phyloP scores from a whole-genome alignment of 176 grass and related monocot genomes.

The Leersia perrieri region DNA sequence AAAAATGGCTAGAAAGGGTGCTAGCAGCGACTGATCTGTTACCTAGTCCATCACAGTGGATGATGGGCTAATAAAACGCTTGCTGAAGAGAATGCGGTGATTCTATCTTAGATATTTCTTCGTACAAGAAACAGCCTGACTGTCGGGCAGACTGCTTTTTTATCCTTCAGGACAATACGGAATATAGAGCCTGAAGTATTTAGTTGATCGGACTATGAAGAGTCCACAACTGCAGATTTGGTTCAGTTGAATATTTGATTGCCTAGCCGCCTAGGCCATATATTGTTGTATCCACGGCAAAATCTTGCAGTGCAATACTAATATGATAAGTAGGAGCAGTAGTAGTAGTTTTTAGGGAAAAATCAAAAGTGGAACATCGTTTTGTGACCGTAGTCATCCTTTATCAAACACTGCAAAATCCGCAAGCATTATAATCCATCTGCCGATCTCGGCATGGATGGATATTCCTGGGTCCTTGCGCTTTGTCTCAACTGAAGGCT shows the following conservation, averaged over 20 bases:
- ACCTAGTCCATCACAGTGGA: not conserved
- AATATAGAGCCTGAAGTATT: not conserved
- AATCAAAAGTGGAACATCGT: not conserved
- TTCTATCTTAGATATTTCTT: not conserved
- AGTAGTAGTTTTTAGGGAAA: not conserved
- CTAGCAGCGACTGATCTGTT: not conserved
- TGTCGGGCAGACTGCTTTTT: not conserved
- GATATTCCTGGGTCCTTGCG: not conserved
- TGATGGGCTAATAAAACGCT: not conserved
- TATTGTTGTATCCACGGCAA: not conserved
- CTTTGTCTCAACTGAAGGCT: conserved; percentile 24
- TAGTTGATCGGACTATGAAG: not conserved
- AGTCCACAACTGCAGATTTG: not conserved
- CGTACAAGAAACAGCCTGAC: not conserved
- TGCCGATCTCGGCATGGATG: not conserved
- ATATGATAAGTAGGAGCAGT: too few species aligned
- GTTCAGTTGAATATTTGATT: not conserved
- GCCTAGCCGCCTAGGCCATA: not conserved
- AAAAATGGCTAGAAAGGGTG: conserved; percentile 34
- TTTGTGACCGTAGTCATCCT: not conserved
- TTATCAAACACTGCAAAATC: not conserved
- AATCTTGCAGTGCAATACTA: not conserved
- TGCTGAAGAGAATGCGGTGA: not conserved
- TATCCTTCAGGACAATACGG: not conserved
- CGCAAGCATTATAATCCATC: not conserved